Evolutionary conservation across 2,329 filamentous ascomycete genomes (phyloP).

Genomic region (Aspergillus felis): DNA sequence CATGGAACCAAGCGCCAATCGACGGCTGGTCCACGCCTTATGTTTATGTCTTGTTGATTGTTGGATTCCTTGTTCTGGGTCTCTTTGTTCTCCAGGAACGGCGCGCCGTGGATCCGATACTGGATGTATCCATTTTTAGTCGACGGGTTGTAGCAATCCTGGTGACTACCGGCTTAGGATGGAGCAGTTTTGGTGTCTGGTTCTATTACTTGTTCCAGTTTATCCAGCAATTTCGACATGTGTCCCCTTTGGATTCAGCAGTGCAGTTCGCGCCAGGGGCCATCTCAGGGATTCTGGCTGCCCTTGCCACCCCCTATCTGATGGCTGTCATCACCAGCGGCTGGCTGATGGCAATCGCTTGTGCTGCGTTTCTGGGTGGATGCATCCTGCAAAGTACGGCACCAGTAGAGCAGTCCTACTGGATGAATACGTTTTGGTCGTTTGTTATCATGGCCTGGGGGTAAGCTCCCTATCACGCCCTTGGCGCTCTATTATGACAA

Average conservation of each 20-base stretch:
- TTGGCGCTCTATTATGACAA: background rate
- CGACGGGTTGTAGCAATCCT: constrained; percentile 54
- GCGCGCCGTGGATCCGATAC: constrained; percentile 48
- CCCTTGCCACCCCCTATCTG: constrained; percentile 32
- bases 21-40: constrained; percentile 56
- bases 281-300: constrained; percentile 29
- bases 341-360: constrained; percentile 35
- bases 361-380: constrained; percentile 32
- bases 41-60: constrained; percentile 52
- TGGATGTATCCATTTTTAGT: constrained; percentile 52
- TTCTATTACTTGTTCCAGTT: constrained; percentile 52
- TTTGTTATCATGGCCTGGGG: constrained; percentile 30
- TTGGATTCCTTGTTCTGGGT: constrained; percentile 52
- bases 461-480: constrained; percentile 6
- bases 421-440: constrained; percentile 34
- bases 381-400: constrained; percentile 38
- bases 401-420: constrained; percentile 41
- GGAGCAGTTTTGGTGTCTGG: constrained; percentile 54
- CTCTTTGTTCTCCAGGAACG: constrained; percentile 53
- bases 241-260: constrained; percentile 26
- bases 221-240: constrained; percentile 39
- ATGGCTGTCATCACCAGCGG: constrained; percentile 27
- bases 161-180: constrained; percentile 51
- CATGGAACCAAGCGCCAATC: constrained; percentile 61
- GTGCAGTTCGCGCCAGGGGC: constrained; percentile 25